Conservation (phyloP, 805 yeast genomes). For the Wickerhamia fluorescens region DNA sequence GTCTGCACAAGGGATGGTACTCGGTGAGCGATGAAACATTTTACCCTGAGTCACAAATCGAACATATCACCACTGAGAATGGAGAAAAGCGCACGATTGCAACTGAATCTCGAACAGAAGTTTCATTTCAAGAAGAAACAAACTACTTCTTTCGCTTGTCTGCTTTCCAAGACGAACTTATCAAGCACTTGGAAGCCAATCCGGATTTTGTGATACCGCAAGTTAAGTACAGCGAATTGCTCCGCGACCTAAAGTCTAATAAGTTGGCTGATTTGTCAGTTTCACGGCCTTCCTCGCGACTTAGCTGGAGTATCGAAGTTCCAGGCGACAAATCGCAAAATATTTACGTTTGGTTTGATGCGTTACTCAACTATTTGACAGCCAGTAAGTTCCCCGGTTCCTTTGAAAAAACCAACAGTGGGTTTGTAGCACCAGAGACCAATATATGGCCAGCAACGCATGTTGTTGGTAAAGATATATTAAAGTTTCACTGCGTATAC, state of each 20-base stretch:
- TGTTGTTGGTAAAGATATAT: conserved; percentile 86
- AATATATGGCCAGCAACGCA: conserved; percentile 68
- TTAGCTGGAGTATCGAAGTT: conserved; percentile 86
- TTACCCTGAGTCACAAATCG: conserved; percentile 75
- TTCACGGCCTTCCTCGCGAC: conserved; percentile 72
- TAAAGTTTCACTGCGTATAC: conserved; percentile 80
- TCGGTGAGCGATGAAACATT: conserved; percentile 92
- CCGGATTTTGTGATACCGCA: conserved; percentile 64
- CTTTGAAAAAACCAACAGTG: conserved; percentile 6
- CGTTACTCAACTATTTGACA: conserved; percentile 78
- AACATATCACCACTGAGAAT: conserved; percentile 18
- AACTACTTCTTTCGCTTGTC: conserved; percentile 83
- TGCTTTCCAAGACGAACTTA: conserved; percentile 46
- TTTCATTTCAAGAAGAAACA: conserved; percentile 65
- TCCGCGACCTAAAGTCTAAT: conserved; percentile 47
- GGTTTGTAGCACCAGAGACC: conserved; percentile 5
- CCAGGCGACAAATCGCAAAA: conserved; percentile 74
- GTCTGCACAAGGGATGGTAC: conserved; percentile 90
- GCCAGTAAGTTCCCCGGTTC: conserved; percentile 46
- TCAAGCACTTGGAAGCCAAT: conserved; percentile 41
- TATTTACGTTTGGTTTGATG: conserved; percentile 97
- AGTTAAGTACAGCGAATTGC: conserved; percentile 45
- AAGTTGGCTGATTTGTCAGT: conserved; percentile 68
- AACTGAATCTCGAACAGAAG: conserved; percentile 71
- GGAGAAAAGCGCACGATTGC: conserved; percentile 35